Base-by-base conservation (phyloP, 305 asterid genomes). In the Salvia sclarea region DNA sequence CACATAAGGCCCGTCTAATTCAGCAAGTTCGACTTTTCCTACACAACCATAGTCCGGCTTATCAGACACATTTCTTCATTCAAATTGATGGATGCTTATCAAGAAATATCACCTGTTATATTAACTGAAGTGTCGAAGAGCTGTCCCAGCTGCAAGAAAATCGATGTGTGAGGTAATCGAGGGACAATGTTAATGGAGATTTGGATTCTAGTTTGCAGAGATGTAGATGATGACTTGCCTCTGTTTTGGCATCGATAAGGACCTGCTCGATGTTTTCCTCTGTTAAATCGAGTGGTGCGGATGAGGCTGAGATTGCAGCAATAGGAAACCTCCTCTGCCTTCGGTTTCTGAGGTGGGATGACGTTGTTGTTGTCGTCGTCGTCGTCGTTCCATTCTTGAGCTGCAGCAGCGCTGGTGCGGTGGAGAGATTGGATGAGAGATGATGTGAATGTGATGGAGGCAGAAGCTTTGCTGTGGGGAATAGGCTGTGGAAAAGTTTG, bases 21-120 rank as follows among this genome's bases (percentile, higher is more conserved):
- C 97, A 13, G 86, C 96, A 44, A 93, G 80, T 67, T 93, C 96
- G 52, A 81, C 97, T 84, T 81, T 85, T 22, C 98, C 98, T 90
- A 75, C 69, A 12, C 64, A 57, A 55, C 61, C 37, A 20, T 10
- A 20, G 25, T 31, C 6, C 17, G 21, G 12, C 56, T 69, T 43
- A 57, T 30, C 58, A 63, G 24, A 44, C 2, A 35, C 24, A 33
- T 8, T 30, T 21, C 2, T 5, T 22, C 43, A 59, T 60, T 47
- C n/a, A 66, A 37, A 50, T 4, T 53, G 24, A 12, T 17, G 56
- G 21, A 55, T 38, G 38, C 30, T 9, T 30, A 21, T 54, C 30
- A 55, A 58, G 64, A 70, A 66, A 48, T 37, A 37, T 69, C 72
- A 92, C 98, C 96, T 79, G 97, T 89, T 72, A 94, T 91, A 69